These are phyloP conservation scores for Kurtzmaniella quercitrusa DNA, from an alignment of 1,139 yeast species.

Conservation along the genomic window DNA sequence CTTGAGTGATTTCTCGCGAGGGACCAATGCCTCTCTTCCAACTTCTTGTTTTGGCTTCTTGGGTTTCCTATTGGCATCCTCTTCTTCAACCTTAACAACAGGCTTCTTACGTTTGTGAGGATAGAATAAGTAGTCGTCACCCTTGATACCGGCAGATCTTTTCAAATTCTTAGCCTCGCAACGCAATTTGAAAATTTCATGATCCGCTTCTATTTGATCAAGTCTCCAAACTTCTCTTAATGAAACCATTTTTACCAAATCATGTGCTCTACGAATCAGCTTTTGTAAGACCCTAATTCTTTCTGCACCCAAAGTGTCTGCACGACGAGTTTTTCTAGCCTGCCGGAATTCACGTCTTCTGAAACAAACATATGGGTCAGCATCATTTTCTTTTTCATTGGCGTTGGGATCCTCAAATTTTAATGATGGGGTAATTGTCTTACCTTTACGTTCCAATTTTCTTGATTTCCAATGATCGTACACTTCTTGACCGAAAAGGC, in stretches of 20 bases:
- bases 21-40: conserved; percentile 1
- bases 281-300: conserved; percentile 69
- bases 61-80: conserved; percentile 21
- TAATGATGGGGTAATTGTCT: conserved; percentile 65
- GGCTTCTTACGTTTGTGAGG: conserved; percentile 75
- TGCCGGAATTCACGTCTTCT: conserved; percentile 94
- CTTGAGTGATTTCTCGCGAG: conserved; percentile 6
- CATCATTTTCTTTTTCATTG: conserved; percentile 81
- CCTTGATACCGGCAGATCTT: conserved; percentile 69
- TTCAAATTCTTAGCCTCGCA: conserved; percentile 68
- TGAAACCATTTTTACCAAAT: conserved; percentile 64
- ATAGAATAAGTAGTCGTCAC: conserved; percentile 80
- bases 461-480: conserved; percentile 83
- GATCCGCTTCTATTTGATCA: conserved; percentile 56
- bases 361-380: conserved; percentile 93
- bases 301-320: conserved; percentile 88
- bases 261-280: conserved; percentile 76
- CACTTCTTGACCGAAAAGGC: conserved; percentile 60
- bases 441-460: conserved; percentile 68
- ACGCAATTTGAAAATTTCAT: conserved; percentile 65
- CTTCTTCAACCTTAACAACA: conserved; percentile 34
- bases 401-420: conserved; percentile 79
- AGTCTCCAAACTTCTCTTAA: conserved; percentile 67
- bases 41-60: conserved; percentile 21
- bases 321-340: conserved; percentile 92